Base-by-base conservation (phyloP, 1,284 basidiomycete genomes). In the Ustilago sp. region DNA sequence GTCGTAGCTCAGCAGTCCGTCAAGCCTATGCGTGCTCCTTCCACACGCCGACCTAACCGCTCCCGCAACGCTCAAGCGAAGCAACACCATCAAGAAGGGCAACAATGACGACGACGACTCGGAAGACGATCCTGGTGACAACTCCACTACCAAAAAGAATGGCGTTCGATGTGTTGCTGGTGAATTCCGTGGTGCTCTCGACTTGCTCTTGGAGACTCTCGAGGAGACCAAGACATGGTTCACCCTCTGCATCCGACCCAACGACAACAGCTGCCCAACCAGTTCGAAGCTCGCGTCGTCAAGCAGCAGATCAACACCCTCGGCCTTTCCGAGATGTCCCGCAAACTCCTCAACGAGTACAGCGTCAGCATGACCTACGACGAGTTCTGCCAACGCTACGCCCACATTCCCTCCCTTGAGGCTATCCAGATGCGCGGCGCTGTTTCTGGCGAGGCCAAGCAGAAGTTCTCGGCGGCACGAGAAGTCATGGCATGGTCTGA, bases 261-360 rank as follows among this genome's bases (percentile, higher is more conserved):
- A 98, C 85, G 95, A 98, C 87, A 92, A 93, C 94, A 97, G 85
- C 88, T 98, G 19, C 93, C 95, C 35, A 94, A 94, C 84, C 95
- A 98, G 86, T 88, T 97, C 63, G 96, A 99, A 87, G 93, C 93
- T 3, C 89, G 94, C 39, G 92, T 92, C 35, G 91, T 98, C 68
- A 97, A 96, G 86, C 93, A 93, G 0, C 96, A 98, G 87, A 92
- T 98, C 60, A 90, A 93, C 67, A 93, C 92, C 62, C 86, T 92
- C 39, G 93, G 94, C 0, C 81, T 98, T 69, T 88, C 92, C 2
- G 93, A 95, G 87, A 90, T 98, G 79, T 74, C 81, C 41, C 66
- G 72, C 53, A 80, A 80, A 55, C 71, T 80, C 13, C 67, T 73
- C 51, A 70, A 79, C 69, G 83, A 86, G 64, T 86, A 84, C 74